These are phyloP conservation scores for Collybiopsis confluens DNA, from an alignment of 768 basidiomycete genomes.

Conservation along the genomic window DNA sequence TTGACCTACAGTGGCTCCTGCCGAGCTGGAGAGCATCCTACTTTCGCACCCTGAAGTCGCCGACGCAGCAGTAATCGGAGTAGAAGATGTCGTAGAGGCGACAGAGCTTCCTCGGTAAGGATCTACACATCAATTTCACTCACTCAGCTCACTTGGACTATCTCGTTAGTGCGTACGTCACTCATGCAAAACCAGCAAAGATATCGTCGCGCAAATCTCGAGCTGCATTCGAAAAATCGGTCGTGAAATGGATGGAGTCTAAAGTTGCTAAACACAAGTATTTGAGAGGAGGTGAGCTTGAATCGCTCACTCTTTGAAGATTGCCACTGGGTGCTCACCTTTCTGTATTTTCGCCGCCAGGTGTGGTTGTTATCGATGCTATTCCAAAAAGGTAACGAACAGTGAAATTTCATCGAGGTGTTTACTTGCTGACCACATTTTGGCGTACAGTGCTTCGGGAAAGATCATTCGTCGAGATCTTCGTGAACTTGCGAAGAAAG, in stretches of 20 bases:
- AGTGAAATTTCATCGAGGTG: background rate
- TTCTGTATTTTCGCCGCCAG: slow-evolving; percentile 32
- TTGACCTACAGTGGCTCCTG: slow-evolving; percentile 72
- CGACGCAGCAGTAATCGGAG: slow-evolving; percentile 79
- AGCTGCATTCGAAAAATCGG: slow-evolving; percentile 39
- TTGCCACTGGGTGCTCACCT: background rate
- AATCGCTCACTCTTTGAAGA: no score
- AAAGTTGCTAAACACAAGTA: slow-evolving; percentile 74
- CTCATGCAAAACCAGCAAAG: slow-evolving; percentile 37
- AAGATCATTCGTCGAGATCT: slow-evolving; percentile 83
- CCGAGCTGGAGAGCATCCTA: slow-evolving; percentile 77
- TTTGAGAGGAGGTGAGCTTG: slow-evolving; percentile 58
- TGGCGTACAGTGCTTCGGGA: slow-evolving; percentile 58
- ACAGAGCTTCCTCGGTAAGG: slow-evolving; percentile 79
- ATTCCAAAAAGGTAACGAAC: slow-evolving; percentile 48
- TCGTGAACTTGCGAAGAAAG: slow-evolving; percentile 60
- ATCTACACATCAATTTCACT: background rate
- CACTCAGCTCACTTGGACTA: background rate
- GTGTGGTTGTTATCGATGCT: slow-evolving; percentile 54
- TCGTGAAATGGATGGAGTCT: slow-evolving; percentile 59
- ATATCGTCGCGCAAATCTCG: slow-evolving; percentile 31
- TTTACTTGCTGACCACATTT: background rate
- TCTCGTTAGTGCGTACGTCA: slow-evolving; percentile 55
- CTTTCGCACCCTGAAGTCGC: slow-evolving; percentile 71
- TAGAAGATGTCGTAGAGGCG: slow-evolving; percentile 60